Conservation (phyloP, 768 basidiomycete species). For the Fomitopsis serialis region DNA sequence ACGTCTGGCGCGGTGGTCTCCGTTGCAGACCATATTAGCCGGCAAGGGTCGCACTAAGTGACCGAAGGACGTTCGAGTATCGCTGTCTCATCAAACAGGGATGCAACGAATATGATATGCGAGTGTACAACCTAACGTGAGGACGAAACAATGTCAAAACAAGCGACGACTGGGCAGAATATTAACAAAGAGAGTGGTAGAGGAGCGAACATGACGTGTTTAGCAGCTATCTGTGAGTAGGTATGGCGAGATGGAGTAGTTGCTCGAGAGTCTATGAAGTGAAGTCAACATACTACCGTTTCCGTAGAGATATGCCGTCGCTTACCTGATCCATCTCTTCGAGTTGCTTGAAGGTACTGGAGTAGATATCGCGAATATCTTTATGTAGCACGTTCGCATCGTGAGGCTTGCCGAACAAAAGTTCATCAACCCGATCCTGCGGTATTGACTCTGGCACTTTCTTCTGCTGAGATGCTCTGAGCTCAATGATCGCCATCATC, state of each 20-base stretch:
- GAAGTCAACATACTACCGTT: neutral
- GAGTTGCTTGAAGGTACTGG: conserved; percentile 61
- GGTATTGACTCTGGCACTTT: conserved; percentile 27
- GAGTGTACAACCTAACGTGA: neutral
- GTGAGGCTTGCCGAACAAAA: conserved; percentile 64
- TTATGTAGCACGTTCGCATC: conserved; percentile 67
- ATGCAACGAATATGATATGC: neutral
- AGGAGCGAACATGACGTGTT: neutral
- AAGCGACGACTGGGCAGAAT: neutral
- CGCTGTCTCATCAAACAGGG: no score
- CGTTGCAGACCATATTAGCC: no score
- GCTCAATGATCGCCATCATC: conserved; percentile 88
- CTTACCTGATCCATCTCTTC: conserved; percentile 78
- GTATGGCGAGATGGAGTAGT: neutral
- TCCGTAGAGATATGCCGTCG: neutral
- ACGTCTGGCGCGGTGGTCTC: no score
- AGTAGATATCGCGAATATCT: conserved; percentile 64
- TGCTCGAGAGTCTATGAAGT: neutral
- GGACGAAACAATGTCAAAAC: neutral
- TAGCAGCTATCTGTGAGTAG: neutral
- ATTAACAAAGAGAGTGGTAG: neutral
- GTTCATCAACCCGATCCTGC: conserved; percentile 62
- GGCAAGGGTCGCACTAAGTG: no score
- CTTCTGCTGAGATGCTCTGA: conserved; percentile 38
- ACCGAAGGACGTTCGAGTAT: no score